Conservation (phyloP, 2,329 filamentous ascomycete genomes). For the Colletotrichum acutatum region DNA sequence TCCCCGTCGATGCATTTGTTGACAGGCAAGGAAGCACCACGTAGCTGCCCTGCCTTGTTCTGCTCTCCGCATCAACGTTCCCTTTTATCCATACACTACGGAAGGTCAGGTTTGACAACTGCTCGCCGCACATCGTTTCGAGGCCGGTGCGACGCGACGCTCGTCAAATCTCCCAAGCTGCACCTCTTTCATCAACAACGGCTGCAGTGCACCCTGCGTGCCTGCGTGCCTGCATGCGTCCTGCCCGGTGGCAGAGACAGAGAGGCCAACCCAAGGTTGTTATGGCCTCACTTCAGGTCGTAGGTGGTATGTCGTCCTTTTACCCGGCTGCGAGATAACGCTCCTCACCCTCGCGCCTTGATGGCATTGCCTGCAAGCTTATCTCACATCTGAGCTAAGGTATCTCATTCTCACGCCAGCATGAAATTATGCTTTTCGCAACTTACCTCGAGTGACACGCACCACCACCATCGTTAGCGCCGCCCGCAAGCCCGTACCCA, state of each 20-base stretch:
- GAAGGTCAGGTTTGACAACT: not conserved
- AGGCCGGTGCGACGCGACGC: constrained; percentile 10
- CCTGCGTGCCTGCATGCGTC: not conserved
- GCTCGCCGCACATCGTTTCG: not conserved
- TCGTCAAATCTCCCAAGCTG: constrained; percentile 11
- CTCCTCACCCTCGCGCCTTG: constrained; percentile 1
- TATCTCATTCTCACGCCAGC: constrained; percentile 11
- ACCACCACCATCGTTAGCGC: constrained; percentile 24
- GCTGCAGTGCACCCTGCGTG: constrained; percentile 20
- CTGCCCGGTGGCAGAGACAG: constrained; percentile 3
- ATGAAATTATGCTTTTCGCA: constrained; percentile 27
- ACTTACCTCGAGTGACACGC: constrained; percentile 21
- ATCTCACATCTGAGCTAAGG: constrained; percentile 21
- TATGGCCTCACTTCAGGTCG: not conserved
- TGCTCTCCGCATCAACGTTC: constrained; percentile 7
- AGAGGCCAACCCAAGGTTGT: not conserved
- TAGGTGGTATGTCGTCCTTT: not conserved
- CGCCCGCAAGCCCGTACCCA: constrained; percentile 12
- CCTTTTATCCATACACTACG: too few species aligned
- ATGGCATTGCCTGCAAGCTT: constrained; percentile 9
- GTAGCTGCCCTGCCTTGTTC: constrained; percentile 1
- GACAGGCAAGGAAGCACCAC: constrained; percentile 5
- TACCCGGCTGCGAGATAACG: constrained; percentile 21
- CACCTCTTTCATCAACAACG: constrained; percentile 5
- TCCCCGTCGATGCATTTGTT: constrained; percentile 12